These are phyloP conservation scores for Aspergillus proliferans DNA, from an alignment of 2,329 filamentous ascomycete species.

Conservation along the genomic window DNA sequence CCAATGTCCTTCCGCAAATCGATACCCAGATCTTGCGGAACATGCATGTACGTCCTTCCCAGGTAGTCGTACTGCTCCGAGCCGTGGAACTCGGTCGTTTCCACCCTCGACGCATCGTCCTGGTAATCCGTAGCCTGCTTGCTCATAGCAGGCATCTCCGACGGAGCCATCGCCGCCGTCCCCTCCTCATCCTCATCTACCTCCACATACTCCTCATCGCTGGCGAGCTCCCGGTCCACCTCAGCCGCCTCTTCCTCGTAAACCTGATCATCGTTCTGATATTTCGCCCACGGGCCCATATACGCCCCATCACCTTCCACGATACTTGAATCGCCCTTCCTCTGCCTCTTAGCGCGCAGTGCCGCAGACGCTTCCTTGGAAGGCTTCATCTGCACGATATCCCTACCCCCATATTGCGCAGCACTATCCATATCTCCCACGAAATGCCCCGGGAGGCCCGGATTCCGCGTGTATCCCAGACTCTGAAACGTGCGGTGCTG, in stretches of 20 bases:
- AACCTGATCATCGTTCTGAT: constrained; percentile 66
- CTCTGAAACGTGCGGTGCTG: constrained; percentile 80
- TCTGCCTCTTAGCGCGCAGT: constrained; percentile 69
- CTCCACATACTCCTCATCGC: constrained; percentile 73
- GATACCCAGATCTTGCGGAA: constrained; percentile 83
- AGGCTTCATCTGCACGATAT: constrained; percentile 50
- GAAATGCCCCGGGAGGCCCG: constrained; percentile 36
- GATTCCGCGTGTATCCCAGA: constrained; percentile 48
- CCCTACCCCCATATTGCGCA: constrained; percentile 41
- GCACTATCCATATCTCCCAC: constrained; percentile 45
- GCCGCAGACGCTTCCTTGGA: constrained; percentile 66
- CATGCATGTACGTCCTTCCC: constrained; percentile 94
- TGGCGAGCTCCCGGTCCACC: constrained; percentile 66
- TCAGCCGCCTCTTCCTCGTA: constrained; percentile 60
- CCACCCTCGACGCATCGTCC: constrained; percentile 56
- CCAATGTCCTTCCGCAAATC: constrained; percentile 76
- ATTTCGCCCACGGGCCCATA: constrained; percentile 89
- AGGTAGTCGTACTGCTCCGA: constrained; percentile 82
- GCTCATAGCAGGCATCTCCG: constrained; percentile 44
- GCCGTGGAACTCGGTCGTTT: constrained; percentile 85
- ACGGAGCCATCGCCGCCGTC: constrained; percentile 54
- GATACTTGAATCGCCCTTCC: constrained; percentile 74
- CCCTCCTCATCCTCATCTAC: constrained; percentile 43
- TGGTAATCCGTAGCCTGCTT: constrained; percentile 48
- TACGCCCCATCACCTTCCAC: constrained; percentile 85